These are phyloP conservation scores for Fraxinus ornus DNA, from an alignment of 305 asterid genomes.

Conservation along the genomic window DNA sequence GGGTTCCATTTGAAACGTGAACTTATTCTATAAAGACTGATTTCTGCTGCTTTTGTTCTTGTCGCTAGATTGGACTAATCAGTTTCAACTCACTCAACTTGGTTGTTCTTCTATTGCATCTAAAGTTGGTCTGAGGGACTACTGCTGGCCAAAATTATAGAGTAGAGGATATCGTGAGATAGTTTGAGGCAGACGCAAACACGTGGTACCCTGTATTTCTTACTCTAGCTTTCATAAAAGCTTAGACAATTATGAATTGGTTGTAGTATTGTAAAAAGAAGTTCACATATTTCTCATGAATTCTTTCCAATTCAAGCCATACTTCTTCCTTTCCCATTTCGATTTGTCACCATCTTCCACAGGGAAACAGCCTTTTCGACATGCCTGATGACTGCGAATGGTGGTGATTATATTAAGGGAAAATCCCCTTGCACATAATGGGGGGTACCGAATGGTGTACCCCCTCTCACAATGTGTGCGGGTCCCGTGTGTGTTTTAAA, in stretches of 20 bases:
- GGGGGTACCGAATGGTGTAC: no score
- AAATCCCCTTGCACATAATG: no score
- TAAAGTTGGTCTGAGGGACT: neutral
- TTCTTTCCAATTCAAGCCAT: neutral
- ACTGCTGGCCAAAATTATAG: neutral
- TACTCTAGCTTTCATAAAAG: neutral
- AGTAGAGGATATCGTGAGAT: neutral
- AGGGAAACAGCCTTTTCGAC: neutral
- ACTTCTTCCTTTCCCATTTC: neutral
- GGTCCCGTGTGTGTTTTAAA: no score
- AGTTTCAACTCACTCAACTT: neutral
- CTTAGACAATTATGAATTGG: neutral
- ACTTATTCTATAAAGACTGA: neutral
- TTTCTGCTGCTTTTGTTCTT: neutral
- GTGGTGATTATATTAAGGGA: neutral
- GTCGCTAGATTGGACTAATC: neutral
- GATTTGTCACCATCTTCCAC: neutral
- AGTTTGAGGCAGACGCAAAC: neutral
- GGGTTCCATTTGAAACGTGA: neutral
- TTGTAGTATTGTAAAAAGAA: neutral
- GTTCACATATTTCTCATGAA: neutral
- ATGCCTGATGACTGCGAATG: neutral
- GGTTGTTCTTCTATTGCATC: neutral
- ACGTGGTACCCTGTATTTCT: neutral
- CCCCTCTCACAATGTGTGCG: no score